Conservation (phyloP, 1,284 basidiomycete genomes). For the Gymnopus androsaceus region DNA sequence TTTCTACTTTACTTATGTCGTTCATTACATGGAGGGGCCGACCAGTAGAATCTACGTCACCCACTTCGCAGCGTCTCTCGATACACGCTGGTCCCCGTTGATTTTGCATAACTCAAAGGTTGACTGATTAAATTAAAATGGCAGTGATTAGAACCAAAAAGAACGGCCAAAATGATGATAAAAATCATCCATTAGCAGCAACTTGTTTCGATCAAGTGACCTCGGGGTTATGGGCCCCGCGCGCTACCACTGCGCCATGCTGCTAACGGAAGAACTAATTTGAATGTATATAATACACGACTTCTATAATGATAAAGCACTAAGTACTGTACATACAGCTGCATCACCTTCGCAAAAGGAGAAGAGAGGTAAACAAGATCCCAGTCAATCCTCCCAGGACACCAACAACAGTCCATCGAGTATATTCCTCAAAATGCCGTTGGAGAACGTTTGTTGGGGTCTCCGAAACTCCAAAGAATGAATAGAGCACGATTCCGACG, state of each 20-base stretch:
- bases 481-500: constrained; percentile 64
- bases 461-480: constrained; percentile 52
- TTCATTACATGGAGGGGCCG: too few relatives aligned
- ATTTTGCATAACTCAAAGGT: too few relatives aligned
- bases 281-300: too few relatives aligned
- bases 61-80: too few relatives aligned
- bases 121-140: too few relatives aligned
- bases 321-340: neutral
- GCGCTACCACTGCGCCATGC: constrained; percentile 29
- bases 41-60: too few relatives aligned
- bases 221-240: constrained; percentile 29
- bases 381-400: constrained; percentile 62
- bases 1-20: too few relatives aligned
- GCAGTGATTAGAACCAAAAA: too few relatives aligned
- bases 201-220: constrained; percentile 30
- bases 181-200: constrained; percentile 20
- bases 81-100: too few relatives aligned
- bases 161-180: too few relatives aligned
- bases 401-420: constrained; percentile 63
- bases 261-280: too few relatives aligned
- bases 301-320: neutral
- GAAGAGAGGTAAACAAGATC: constrained; percentile 28
- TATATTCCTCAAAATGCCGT: constrained; percentile 54
- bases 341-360: constrained; percentile 3
- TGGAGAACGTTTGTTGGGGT: constrained; percentile 36